These are phyloP conservation scores for Galerina marginata DNA, from an alignment of 768 basidiomycete genomes.

Conservation along the genomic window DNA sequence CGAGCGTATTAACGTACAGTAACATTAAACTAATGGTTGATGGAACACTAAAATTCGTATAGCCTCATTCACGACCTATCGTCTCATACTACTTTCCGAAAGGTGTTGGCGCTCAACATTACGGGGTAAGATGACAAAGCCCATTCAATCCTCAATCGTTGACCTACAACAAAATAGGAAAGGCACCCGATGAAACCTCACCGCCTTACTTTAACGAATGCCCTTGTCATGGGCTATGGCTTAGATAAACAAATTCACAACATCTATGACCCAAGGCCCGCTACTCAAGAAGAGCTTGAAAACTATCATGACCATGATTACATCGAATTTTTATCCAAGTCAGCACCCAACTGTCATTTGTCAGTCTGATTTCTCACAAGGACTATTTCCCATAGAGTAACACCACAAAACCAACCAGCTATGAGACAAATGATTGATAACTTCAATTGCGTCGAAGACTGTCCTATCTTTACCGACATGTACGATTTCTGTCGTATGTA, in stretches of 20 bases:
- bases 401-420: constrained; percentile 69
- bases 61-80: constrained; percentile 81
- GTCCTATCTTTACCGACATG: constrained; percentile 94
- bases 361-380: background rate
- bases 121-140: constrained; percentile 69
- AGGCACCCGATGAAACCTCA: constrained; percentile 99
- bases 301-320: constrained; percentile 95
- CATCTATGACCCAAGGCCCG: constrained; percentile 87
- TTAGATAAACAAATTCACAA: constrained; percentile 94
- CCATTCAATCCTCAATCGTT: background rate
- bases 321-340: constrained; percentile 94
- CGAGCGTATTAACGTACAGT: constrained; percentile 71
- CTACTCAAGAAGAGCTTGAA: constrained; percentile 88
- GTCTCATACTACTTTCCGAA: constrained; percentile 98
- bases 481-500: constrained; percentile 96
- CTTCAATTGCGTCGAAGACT: constrained; percentile 97
- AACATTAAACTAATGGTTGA: constrained; percentile 34
- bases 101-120: constrained; percentile 94
- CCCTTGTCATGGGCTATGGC: constrained; percentile 94
- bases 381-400: constrained; percentile 61
- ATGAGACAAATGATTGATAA: constrained; percentile 81
- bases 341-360: constrained; percentile 24
- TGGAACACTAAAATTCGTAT: background rate
- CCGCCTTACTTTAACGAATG: constrained; percentile 93
- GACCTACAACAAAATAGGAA: constrained; percentile 59